These are phyloP conservation scores for Ustilago bromivora DNA, from an alignment of 1,284 basidiomycete species.

Conservation along the genomic window DNA sequence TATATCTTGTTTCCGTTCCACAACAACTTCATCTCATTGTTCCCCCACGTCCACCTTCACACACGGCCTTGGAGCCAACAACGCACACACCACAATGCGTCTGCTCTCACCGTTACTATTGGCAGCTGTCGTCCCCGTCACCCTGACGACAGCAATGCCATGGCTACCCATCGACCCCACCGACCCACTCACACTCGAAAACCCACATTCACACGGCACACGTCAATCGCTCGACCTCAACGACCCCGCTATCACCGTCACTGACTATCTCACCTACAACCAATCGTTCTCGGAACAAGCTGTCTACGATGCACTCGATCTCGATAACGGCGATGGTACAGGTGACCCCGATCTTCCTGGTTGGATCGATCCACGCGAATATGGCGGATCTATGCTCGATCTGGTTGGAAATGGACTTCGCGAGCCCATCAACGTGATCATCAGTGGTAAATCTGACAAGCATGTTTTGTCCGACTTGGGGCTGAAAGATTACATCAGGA, in stretches of 20 bases:
- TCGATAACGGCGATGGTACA: slow-evolving; percentile 43
- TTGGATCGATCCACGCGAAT: slow-evolving; percentile 55
- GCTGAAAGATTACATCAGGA: slow-evolving; percentile 80
- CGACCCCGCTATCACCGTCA: slow-evolving; percentile 24
- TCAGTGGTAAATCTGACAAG: slow-evolving; percentile 83
- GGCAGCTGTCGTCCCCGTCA: neutral
- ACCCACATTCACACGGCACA: slow-evolving; percentile 11
- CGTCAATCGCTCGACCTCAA: slow-evolving; percentile 38
- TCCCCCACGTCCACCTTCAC: neutral
- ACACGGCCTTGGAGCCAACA: neutral
- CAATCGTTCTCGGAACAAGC: slow-evolving; percentile 40
- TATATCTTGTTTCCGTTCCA: neutral
- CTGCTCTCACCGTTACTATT: slow-evolving; percentile 14
- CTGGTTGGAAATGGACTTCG: slow-evolving; percentile 79
- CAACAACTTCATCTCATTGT: neutral
- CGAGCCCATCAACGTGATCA: slow-evolving; percentile 88
- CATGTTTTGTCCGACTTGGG: slow-evolving; percentile 80
- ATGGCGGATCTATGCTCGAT: slow-evolving; percentile 64
- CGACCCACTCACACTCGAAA: slow-evolving; percentile 11
- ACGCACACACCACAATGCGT: slow-evolving; percentile 21
- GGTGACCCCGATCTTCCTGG: slow-evolving; percentile 45
- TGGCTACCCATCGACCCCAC: slow-evolving; percentile 34
- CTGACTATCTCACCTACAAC: slow-evolving; percentile 37
- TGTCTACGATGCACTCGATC: slow-evolving; percentile 41
- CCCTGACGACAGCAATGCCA: slow-evolving; percentile 20